Percentiles rank a stretch among this genome's conserved stretches.
These are phyloP conservation scores for Aphanomyces invadans DNA, from an alignment of 352 stramenopile species.

Conservation along the genomic window DNA sequence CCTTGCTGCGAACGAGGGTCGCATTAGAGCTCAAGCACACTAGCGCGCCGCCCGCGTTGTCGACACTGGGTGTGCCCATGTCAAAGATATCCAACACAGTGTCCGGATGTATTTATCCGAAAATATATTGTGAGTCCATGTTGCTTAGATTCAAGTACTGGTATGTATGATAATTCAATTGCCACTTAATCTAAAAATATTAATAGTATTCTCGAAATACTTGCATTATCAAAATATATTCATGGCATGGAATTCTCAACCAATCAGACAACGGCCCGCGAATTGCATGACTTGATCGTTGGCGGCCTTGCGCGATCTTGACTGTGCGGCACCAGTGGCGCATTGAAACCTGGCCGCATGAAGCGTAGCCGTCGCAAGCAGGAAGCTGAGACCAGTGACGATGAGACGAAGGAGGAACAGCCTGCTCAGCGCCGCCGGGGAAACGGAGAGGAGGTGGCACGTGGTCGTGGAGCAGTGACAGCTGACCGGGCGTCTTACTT, in stretches of 20 bases:
- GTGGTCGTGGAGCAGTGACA: conserved; percentile 27
- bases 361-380: not conserved
- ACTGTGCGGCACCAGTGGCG: not conserved
- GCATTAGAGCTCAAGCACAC: not conserved
- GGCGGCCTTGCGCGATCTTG: not conserved
- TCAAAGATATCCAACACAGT: not conserved
- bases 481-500: conserved; percentile 32
- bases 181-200: too few relatives aligned
- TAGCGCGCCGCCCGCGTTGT: not conserved
- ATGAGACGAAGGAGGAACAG: conserved; percentile 7
- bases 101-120: not conserved
- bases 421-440: not conserved
- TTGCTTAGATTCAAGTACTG: too few relatives aligned
- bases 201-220: too few relatives aligned
- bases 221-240: too few relatives aligned
- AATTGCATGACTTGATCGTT: not conserved
- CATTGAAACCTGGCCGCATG: not conserved
- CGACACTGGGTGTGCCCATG: not conserved
- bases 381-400: not conserved
- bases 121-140: too few relatives aligned
- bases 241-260: not conserved
- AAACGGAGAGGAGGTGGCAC: conserved; percentile 6
- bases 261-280: conserved; percentile 1
- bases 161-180: too few relatives aligned
- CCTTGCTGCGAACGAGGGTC: not conserved